A percentile compares a stretch with the other conserved stretches of the same genome.
phyloP scores from a whole-genome alignment of 805 yeast species.

The Pichia thaimueangensis region DNA sequence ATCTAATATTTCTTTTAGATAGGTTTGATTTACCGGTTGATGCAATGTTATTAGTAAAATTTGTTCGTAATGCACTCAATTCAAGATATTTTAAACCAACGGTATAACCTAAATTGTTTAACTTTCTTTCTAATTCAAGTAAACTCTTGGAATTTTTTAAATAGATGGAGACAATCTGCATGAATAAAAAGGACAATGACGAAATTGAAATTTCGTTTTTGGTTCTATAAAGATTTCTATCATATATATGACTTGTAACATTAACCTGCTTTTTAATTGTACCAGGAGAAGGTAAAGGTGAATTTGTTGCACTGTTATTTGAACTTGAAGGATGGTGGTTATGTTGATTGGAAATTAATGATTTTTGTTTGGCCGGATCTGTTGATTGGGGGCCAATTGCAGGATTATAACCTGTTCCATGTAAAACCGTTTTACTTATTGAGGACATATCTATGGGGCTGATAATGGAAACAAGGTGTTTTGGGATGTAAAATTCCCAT shows the following conservation, averaged over 20 bases:
- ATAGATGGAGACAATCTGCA: conserved; percentile 63
- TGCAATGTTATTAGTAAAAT: conserved; percentile 34
- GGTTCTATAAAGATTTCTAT: conserved; percentile 59
- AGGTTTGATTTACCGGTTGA: conserved; percentile 58
- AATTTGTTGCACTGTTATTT: not conserved
- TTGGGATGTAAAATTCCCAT: not conserved
- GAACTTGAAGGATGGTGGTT: conserved; percentile 1
- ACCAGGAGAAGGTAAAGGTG: conserved; percentile 16
- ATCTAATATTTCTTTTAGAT: conserved; percentile 55
- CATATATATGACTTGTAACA: conserved; percentile 45
- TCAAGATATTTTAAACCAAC: conserved; percentile 71
- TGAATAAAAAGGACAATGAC: conserved; percentile 60
- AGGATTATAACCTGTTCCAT: conserved; percentile 27
- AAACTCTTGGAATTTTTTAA: conserved; percentile 59
- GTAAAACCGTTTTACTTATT: conserved; percentile 10
- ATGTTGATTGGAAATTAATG: not conserved
- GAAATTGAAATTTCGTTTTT: conserved; percentile 62
- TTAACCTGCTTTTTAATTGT: conserved; percentile 9
- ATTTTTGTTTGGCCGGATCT: conserved; percentile 16
- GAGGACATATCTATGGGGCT: conserved; percentile 9
- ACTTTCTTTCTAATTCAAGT: conserved; percentile 51
- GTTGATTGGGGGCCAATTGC: conserved; percentile 27
- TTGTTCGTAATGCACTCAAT: conserved; percentile 61
- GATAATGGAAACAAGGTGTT: not conserved
- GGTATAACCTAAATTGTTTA: conserved; percentile 70